A percentile compares a stretch with the other conserved stretches of the same genome.
These are phyloP conservation scores for Cutaneotrichosporon sp. DNA, from an alignment of 1,284 basidiomycete species.

Conservation along the genomic window DNA sequence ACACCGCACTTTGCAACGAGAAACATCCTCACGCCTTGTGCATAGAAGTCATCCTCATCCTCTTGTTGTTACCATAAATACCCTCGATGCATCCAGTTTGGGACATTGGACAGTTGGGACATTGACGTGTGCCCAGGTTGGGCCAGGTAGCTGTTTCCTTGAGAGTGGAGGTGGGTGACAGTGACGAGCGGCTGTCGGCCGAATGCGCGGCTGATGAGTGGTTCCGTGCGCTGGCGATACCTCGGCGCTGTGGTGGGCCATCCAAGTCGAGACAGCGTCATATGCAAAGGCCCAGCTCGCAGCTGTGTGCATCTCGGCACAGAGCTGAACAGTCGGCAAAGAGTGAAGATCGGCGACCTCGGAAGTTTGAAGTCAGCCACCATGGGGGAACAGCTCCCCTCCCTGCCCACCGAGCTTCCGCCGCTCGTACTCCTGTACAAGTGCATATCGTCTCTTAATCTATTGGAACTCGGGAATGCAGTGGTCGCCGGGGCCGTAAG, in stretches of 20 bases:
- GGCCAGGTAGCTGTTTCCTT: too few relatives aligned
- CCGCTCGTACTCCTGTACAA: conserved; percentile 8
- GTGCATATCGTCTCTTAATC: conserved; percentile 25
- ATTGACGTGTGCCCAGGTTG: background rate
- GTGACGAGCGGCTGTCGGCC: background rate
- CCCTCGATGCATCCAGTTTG: conserved; percentile 12
- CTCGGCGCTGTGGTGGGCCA: too few relatives aligned
- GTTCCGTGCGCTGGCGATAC: background rate
- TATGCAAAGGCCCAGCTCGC: background rate
- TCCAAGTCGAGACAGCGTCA: too few relatives aligned
- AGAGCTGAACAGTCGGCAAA: background rate
- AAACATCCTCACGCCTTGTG: background rate
- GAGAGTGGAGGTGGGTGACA: background rate
- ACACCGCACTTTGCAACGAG: background rate
- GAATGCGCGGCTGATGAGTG: background rate
- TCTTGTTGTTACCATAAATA: conserved; percentile 14
- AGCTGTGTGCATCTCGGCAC: background rate
- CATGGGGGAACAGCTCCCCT: background rate
- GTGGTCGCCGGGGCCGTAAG: conserved; percentile 89
- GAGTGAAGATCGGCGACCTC: background rate
- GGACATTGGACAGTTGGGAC: background rate
- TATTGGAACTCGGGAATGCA: conserved; percentile 86
- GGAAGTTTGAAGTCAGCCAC: background rate
- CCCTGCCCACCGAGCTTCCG: background rate
- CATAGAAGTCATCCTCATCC: conserved; percentile 4